Base-by-base conservation (phyloP, 2,329 filamentous ascomycete genomes). In the Fusarium sp. region DNA sequence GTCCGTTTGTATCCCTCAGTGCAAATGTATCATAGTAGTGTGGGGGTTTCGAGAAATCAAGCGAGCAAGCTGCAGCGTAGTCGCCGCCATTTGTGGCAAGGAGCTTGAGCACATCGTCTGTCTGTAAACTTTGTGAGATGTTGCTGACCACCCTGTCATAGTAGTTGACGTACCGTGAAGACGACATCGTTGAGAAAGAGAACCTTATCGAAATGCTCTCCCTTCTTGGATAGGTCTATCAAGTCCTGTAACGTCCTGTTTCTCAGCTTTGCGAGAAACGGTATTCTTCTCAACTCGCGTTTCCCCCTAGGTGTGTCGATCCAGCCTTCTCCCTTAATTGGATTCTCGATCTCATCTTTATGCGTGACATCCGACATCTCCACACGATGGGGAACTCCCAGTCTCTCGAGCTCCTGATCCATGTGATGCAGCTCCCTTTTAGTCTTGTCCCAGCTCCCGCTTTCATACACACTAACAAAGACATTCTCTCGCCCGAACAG, bases 401-500 rank as follows among this genome's bases (percentile, higher is more conserved):
- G 75, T 18, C 79, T 78, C 14, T 85, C 87, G 15, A 94, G 82
- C 62, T 87, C 81, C 3, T 70, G 74, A 65, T 92, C 90, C 35
- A 94, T 82, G 30, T 88, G 84, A 28, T 80, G 82, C 72, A 94
- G 82, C 12, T 88, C 88, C 22, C 83, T 86, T 80, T 93, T 93
- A 24, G 89, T 93, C 66, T 90, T 85, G 79, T 94, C 92, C 83
- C 88, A 90, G 78, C 90, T 92, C 10, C 92, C 92, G 75, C 90
- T 92, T 80, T 94, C 92, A 66, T 89, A 87, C 36, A 94, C 86
- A 68, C 89, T 90, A 45, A 94, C 87, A 78, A 88, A 94, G 5
- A 94, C 88, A 78, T 93, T 93, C 7, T 89, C 84, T 0, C 87
- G 82, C 0, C 92, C 92, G 8, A 93, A 82, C 11, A 84, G 82